These are phyloP conservation scores for Neofusicoccum kwambonambiense DNA, from an alignment of 2,329 filamentous ascomycete genomes.

Conservation along the genomic window DNA sequence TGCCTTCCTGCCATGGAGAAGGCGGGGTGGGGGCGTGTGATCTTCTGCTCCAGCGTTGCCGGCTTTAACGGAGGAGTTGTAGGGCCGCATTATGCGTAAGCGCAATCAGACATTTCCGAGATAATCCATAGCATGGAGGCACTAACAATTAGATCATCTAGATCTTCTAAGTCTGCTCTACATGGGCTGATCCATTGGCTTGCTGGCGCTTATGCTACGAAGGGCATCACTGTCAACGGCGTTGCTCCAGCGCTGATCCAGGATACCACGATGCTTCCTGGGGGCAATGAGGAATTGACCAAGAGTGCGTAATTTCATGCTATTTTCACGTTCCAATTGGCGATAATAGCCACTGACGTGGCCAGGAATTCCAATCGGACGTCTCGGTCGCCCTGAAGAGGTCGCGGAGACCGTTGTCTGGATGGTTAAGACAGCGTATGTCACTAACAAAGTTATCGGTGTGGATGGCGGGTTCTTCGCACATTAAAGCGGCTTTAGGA, in stretches of 20 bases:
- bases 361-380: constrained; percentile 44
- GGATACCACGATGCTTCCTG: constrained; percentile 46
- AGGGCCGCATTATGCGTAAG: constrained; percentile 41
- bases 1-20: constrained; percentile 39
- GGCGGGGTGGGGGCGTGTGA: constrained; percentile 36
- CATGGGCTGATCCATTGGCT: constrained; percentile 50
- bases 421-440: constrained; percentile 48
- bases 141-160: neutral
- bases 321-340: too few relatives aligned
- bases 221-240: constrained; percentile 49
- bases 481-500: constrained; percentile 18
- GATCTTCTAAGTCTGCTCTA: constrained; percentile 43
- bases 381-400: constrained; percentile 46
- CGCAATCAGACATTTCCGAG: neutral
- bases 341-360: neutral
- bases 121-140: neutral
- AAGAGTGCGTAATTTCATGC: constrained; percentile 27
- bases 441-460: constrained; percentile 44
- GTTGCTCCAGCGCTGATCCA: constrained; percentile 50
- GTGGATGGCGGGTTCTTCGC: constrained; percentile 29
- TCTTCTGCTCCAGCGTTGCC: constrained; percentile 41
- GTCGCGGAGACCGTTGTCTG: constrained; percentile 49
- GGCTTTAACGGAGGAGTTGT: constrained; percentile 42
- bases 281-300: constrained; percentile 29
- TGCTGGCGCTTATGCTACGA: constrained; percentile 41